A percentile compares a stretch with the other conserved stretches of the same genome.
phyloP scores from a whole-genome alignment of 345 rosid species.

The Gossypium arboreum region DNA sequence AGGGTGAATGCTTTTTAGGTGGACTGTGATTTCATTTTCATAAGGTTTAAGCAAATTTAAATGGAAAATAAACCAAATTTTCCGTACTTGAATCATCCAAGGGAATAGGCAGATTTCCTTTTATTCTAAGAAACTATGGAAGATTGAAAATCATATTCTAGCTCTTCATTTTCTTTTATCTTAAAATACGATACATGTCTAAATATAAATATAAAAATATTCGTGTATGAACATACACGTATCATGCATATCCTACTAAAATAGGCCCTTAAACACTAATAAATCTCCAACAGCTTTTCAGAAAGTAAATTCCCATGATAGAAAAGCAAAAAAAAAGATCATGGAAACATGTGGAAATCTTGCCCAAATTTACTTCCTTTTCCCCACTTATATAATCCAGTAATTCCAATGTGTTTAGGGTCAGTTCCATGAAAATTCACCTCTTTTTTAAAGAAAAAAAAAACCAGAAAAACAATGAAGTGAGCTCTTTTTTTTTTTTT shows the following conservation, averaged over 20 bases:
- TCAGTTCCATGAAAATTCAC: neutral
- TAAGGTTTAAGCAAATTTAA: too few relatives aligned
- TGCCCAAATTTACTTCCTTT: conserved; percentile 15
- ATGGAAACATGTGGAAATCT: conserved; percentile 13
- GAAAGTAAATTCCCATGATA: conserved; percentile 18
- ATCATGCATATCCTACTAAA: neutral
- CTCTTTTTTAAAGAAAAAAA: neutral
- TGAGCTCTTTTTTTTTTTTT: neutral
- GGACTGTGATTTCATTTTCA: too few relatives aligned
- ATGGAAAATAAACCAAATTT: too few relatives aligned
- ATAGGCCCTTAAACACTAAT: conserved; percentile 19
- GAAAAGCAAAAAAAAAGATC: conserved; percentile 12
- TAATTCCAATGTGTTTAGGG: conserved; percentile 19
- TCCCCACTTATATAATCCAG: conserved; percentile 23
- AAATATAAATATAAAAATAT: neutral
- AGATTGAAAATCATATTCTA: neutral
- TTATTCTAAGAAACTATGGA: neutral
- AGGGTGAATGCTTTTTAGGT: neutral
- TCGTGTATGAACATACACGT: neutral
- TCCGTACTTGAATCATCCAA: too few relatives aligned
- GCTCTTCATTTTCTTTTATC: too few relatives aligned
- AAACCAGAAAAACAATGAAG: neutral
- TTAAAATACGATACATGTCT: too few relatives aligned
- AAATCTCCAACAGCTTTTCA: conserved; percentile 27
- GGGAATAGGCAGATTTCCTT: neutral